Base-by-base conservation (phyloP, 2,329 filamentous ascomycete genomes). In the Penicillium sp. region DNA sequence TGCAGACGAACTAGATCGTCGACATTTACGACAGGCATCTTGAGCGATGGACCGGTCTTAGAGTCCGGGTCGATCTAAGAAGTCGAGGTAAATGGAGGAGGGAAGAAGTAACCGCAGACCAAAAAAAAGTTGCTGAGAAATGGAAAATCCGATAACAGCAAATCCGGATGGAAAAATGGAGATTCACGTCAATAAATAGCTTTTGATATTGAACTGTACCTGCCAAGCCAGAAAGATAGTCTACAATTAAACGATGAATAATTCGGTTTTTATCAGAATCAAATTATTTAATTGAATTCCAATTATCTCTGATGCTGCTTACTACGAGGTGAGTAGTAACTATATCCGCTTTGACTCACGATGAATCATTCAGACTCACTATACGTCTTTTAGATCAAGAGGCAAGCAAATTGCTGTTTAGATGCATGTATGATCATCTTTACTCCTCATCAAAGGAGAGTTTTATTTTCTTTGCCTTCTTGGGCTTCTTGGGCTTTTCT, bases 1-100 rank as follows among this genome's bases (percentile, higher is more conserved):
- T 99, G 95, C 67, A 99, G 87, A 76, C 88, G 86, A 67, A 95
- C 90, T 71, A 99, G 86, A 82, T 96, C 93, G 67, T 97, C 91
- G 62, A 93, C 87, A 63, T 86, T 89, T 66, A 99, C 92, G 65
- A 97, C 88, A 64, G 95, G 93, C 95, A 99, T 99, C 58, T 70
- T 84, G 77, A 52, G 54, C 62, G 57, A 43, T 61, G 54, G 50
- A 25, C 47, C 59, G 54, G 49, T 58, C 25, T 55, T 55, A 62
- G 53, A 44, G 46, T 49, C 53, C 57, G 21, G 31, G 43, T 53
- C 49, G 58, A 52, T 58, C 39, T 45, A 57, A 39, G 50, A 33
- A 31, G 31, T 42, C 39, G 54, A 51, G 50, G 54, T 25, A 57
- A 50, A 54, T 61, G 61, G 57, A 59, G 59, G 57, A 54, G 60